Percentiles rank a stretch among this genome's conserved stretches.
Evolutionary conservation across 108 stramenopile species (phyloP).

Genomic region (Phaeodactylum tricornutum): DNA sequence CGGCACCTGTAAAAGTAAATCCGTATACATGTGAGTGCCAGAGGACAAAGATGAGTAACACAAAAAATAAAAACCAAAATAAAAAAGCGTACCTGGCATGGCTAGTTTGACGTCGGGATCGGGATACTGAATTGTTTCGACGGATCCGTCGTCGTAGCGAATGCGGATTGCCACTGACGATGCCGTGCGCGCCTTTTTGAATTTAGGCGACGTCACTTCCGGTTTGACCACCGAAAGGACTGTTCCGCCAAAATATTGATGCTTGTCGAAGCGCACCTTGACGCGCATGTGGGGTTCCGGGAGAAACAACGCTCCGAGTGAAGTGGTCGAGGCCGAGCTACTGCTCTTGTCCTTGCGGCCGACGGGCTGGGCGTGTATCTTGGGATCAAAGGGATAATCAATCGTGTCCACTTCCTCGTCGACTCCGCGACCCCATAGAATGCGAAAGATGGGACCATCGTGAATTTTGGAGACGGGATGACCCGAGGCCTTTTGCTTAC

Average conservation of each 20-base stretch:
- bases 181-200: constrained; percentile 2
- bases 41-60: neutral
- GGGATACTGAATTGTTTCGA: constrained; percentile 50
- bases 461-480: neutral
- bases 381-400: constrained; percentile 44
- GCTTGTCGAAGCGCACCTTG: constrained; percentile 52
- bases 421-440: constrained; percentile 81
- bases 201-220: constrained; percentile 3
- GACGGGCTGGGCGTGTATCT: constrained; percentile 17
- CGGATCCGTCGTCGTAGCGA: constrained; percentile 69
- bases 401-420: constrained; percentile 47
- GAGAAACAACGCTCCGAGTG: neutral
- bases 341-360: constrained; percentile 8
- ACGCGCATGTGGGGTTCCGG: constrained; percentile 66
- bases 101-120: constrained; percentile 64
- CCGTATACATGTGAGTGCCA: too few relatives aligned
- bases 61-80: neutral
- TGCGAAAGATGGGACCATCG: constrained; percentile 68
- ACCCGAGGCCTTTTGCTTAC: constrained; percentile 9
- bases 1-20: constrained; percentile 17
- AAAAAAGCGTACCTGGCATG: constrained; percentile 48
- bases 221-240: constrained; percentile 28
- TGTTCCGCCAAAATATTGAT: constrained; percentile 42
- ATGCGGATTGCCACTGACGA: constrained; percentile 34
- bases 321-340: neutral